These are phyloP conservation scores for Collybia sordida DNA, from an alignment of 768 basidiomycete genomes.

Conservation along the genomic window DNA sequence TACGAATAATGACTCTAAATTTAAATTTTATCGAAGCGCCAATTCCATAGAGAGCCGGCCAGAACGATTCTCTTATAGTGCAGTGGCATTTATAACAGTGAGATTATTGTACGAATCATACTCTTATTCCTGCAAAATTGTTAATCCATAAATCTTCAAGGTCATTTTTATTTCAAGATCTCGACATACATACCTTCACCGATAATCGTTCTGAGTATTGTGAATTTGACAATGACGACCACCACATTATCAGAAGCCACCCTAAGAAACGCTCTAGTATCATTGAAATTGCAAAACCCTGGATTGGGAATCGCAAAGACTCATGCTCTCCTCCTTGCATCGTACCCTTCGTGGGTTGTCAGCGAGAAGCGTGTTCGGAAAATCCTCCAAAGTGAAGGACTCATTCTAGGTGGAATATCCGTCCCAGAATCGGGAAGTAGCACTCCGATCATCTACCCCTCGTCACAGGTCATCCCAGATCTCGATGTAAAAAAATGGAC, in stretches of 20 bases:
- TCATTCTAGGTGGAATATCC: slow-evolving; percentile 31
- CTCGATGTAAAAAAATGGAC: slow-evolving; percentile 67
- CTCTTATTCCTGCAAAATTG: too few relatives aligned
- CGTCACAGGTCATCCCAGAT: slow-evolving; percentile 61
- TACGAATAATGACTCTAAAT: neutral
- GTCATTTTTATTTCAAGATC: too few relatives aligned
- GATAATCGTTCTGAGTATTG: too few relatives aligned
- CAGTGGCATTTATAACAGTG: too few relatives aligned
- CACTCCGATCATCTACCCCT: slow-evolving; percentile 41
- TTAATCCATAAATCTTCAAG: too few relatives aligned
- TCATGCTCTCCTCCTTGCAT: slow-evolving; percentile 57
- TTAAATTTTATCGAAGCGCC: neutral
- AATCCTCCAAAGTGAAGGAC: slow-evolving; percentile 59
- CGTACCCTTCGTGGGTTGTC: slow-evolving; percentile 70
- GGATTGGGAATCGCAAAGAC: slow-evolving; percentile 72
- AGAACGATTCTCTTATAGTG: too few relatives aligned
- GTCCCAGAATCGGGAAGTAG: slow-evolving; percentile 6
- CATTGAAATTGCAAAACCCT: slow-evolving; percentile 58
- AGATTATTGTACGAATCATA: too few relatives aligned
- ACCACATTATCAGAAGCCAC: slow-evolving; percentile 60
- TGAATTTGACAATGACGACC: slow-evolving; percentile 15
- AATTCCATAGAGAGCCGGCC: too few relatives aligned
- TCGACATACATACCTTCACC: too few relatives aligned
- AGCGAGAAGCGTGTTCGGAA: slow-evolving; percentile 84
- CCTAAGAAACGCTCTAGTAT: slow-evolving; percentile 52